Evolutionary conservation across 768 basidiomycete genomes (phyloP).

Genomic region (Clitopilus passeckerianus): DNA sequence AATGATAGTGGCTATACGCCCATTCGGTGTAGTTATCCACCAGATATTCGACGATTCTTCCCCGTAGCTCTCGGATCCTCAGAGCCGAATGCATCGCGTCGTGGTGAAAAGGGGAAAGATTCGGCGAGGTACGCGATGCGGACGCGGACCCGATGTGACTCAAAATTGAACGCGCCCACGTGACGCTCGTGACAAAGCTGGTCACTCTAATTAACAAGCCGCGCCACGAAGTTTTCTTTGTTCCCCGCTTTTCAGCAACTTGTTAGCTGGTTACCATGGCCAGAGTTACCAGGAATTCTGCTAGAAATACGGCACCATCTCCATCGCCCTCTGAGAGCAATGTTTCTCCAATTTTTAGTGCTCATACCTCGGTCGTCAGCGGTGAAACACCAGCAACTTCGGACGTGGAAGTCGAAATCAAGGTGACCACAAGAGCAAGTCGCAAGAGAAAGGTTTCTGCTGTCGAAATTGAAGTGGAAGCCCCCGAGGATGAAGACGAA

Average conservation of each 20-base stretch:
- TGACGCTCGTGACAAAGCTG: not conserved
- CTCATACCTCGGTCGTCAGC: constrained; percentile 32
- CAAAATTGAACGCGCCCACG: not conserved
- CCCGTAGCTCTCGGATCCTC: no score
- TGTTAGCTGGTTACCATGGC: constrained; percentile 18
- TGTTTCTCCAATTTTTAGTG: constrained; percentile 49
- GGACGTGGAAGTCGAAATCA: constrained; percentile 24
- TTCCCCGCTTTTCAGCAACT: constrained; percentile 6
- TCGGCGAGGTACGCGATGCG: not conserved
- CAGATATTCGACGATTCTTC: no score
- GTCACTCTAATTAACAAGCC: constrained; percentile 4
- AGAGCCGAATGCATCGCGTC: no score
- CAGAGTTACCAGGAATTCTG: constrained; percentile 27
- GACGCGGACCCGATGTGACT: not conserved
- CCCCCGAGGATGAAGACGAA: constrained; percentile 15
- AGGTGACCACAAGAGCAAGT: constrained; percentile 10
- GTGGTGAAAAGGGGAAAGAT: not conserved
- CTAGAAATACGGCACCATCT: constrained; percentile 13
- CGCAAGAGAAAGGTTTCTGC: constrained; percentile 17
- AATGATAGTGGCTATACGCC: no score
- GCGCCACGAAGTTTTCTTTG: constrained; percentile 16
- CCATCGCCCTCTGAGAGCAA: constrained; percentile 26
- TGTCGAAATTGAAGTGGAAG: constrained; percentile 14
- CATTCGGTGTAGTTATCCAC: no score
- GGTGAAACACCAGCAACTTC: constrained; percentile 55